Base-by-base conservation (phyloP, 139 green algal genomes). In the Haematococcus sp. region DNA sequence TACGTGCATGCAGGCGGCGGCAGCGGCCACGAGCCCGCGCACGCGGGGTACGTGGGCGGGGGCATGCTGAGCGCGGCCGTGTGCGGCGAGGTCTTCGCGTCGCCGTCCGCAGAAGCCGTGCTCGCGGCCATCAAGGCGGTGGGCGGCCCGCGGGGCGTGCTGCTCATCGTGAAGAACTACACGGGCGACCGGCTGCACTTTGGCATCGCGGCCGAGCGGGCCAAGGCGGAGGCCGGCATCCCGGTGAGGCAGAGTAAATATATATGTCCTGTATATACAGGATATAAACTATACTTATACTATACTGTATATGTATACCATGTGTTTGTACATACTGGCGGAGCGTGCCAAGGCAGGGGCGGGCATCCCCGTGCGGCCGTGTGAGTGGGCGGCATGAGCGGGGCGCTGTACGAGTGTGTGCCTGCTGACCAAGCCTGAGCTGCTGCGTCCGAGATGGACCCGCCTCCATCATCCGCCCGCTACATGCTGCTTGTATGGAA, bases 161-260 rank as follows among this genome's bases (percentile, higher is more conserved):
- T 96, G 34, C 74, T 97, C 4, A 79, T 97, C 31, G 81, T 95
- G 35, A 90, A 89, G 73, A 97, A 97, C 79, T 98, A 98, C 86
- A 98, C 93, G 27, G 89, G 86, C 1, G 94, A 98, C 74, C 71
- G 91, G 1, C 85, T 98, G 22, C 89, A 97, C 73, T 98, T 98
- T 83, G 94, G 94, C 0, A 73, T 96, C 44, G 94, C 94, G 4
- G 88, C 84, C 0, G 94, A 98, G 82, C 80, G 85, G 25, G 93
- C 92, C 46, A 91, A 90, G 81, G 76, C 82, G 0, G 87, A 93
- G 75, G 91, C 90, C 3, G 64, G 83, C 46, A 49, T 49, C 11
- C 40, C 40, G 7, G 40, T n/a, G 16, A 56, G 16, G 49, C 49
- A 56, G 16, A 16, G 49, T 19, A 16, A 56, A 56, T n/a, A 56